Percentiles rank a stretch among this genome's conserved stretches.
Evolutionary conservation across 768 basidiomycete genomes (phyloP).

Genomic region (Trametes sanguinea): DNA sequence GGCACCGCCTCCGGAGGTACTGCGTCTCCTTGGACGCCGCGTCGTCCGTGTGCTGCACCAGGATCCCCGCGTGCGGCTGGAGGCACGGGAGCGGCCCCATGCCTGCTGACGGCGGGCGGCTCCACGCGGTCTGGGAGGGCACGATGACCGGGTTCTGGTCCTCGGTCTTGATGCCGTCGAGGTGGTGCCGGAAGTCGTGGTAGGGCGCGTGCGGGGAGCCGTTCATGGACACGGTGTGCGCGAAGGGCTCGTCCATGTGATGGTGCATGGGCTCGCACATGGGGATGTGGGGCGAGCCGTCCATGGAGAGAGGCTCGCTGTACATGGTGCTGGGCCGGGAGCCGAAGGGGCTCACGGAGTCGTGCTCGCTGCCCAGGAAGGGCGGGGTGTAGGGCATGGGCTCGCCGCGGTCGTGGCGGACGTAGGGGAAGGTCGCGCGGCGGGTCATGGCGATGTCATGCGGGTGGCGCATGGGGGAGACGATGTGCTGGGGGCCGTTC

Average conservation of each 20-base stretch:
- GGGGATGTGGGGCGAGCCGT: conserved; percentile 41
- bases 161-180: conserved; percentile 65
- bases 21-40: conserved; percentile 90
- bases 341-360: conserved; percentile 35
- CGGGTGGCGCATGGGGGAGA: conserved; percentile 30
- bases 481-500: conserved; percentile 38
- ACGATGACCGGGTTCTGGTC: conserved; percentile 60
- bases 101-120: conserved; percentile 36
- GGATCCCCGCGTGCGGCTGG: conserved; percentile 50
- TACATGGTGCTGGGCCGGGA: conserved; percentile 42
- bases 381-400: conserved; percentile 41
- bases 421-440: conserved; percentile 76
- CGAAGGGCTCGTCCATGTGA: conserved; percentile 34
- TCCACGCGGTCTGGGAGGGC: conserved; percentile 61
- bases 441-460: conserved; percentile 54
- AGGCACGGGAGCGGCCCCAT: conserved; percentile 42
- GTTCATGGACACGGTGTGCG: conserved; percentile 34
- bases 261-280: conserved; percentile 37
- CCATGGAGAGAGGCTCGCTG: conserved; percentile 41
- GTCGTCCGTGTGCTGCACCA: conserved; percentile 88
- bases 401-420: conserved; percentile 68
- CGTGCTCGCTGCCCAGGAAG: conserved; percentile 47
- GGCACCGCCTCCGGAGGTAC: conserved; percentile 84
- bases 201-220: conserved; percentile 48
- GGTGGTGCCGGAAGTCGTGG: conserved; percentile 46